Base-by-base conservation (phyloP, 345 rosid genomes). In the Hevea brasiliensis region DNA sequence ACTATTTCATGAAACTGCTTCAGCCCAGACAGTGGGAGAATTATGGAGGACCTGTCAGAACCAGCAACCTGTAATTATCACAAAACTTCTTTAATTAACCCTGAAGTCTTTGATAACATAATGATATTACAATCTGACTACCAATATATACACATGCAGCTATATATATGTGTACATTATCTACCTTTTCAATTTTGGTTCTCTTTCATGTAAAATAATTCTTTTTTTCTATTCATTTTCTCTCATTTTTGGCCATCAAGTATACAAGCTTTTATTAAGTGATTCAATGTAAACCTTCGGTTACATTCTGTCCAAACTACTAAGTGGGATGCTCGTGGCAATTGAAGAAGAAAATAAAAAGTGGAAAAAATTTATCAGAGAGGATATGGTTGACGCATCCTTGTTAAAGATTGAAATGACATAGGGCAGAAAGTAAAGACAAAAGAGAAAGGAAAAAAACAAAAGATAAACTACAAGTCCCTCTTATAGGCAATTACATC, bases 1-100 rank as follows among this genome's bases (percentile, higher is more conserved):
- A 92, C 85, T 20, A 87, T 90, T 77, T 95, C 97, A 56, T 95
- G 93, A 81, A 95, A 92, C 78, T 92, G 99, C 84, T 85, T 95
- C 75, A 95, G 82, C 72, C 99, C 97, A 3, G 98, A 89, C 58
- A 95, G 82, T 4, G 99, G 99, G 47, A 95, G 92, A 77, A 95
- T 92, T 85, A 95, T 92, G 65, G 98, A 92, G 21, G 99, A 95
- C 67, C 99, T 82, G 71, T 95, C 98, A 17, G 96, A 84, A 72
- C 98, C 99, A 2, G 97, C 99, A 54, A 92, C 98, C 99, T 95
- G 87, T 60, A 74, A 29, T 77, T 70, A 65, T 68, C n/a, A 54
- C 50, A 73, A 21, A 79, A 62, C 54, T 66, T 54, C 8, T 26
- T 44, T 47, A 57, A 18, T 57, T 40, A 40, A 29, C 42, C 21